Evolutionary conservation across 495 filamentous ascomycete species (phyloP), one percentile per base, ranked within the genome.

Genomic region (Penicillium pulvis): DNA sequence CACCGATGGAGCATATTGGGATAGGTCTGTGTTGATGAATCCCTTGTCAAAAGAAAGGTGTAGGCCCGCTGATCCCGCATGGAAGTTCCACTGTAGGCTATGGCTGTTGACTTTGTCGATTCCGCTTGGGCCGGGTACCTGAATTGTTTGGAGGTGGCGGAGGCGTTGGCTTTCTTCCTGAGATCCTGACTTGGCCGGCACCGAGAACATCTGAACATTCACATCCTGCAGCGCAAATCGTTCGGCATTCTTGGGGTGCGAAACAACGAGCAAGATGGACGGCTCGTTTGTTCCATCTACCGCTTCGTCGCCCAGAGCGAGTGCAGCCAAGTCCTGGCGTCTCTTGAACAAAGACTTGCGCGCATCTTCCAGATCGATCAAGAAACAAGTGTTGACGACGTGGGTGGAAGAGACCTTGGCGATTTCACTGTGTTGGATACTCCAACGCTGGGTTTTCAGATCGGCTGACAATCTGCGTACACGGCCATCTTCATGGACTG

Each of bases 321-420:
- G 64, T 16, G 74, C 67, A 30, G 65, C 66, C 42, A 80, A 63
- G 33, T 80, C 78, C 41, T 77, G 76, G 47, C 78, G 59, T 57
- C 74, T 69, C 58, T 75, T 79, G 51, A 80, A 71, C 42, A 79
- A 55, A 19, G 69, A 60, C 55, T 74, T 78, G 55, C 71, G 74
- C 8, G 72, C 76, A 58, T 80, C 78, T 23, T 79, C 75, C n/a
- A 78, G 72, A 57, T 79, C 76, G 7, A 78, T 62, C 30, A 77
- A 61, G 45, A 80, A 80, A 61, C 73, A 75, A 4, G 72, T 62
- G 26, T 71, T 66, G 10, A 80, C 65, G 31, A 63, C 63, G 50
- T 73, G 68, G 17, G 62, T 68, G 19, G 70, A 62, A 57, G 60
- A 66, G 24, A 63, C 46, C 56, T 75, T 71, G 12, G 68, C 62